Conservation (phyloP, 352 stramenopile species). For the Halophytophthora batemanensis region DNA sequence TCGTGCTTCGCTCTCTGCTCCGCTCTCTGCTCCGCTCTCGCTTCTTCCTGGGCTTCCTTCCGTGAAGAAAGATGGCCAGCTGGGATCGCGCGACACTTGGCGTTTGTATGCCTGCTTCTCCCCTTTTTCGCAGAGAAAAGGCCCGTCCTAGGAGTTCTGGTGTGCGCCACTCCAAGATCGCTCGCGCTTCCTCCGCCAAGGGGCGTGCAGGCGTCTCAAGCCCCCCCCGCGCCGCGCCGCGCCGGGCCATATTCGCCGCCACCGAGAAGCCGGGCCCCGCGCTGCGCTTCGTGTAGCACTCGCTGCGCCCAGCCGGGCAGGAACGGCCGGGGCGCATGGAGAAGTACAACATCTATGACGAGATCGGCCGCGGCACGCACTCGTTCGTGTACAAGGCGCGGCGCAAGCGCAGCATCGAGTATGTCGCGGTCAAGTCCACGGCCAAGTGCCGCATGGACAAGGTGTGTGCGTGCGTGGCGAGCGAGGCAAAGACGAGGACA, state of each 20-base stretch:
- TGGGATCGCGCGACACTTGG: too few species aligned
- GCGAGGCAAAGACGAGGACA: neutral
- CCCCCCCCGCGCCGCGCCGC: too few species aligned
- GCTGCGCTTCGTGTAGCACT: constrained; percentile 1
- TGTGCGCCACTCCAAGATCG: too few species aligned
- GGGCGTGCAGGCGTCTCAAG: neutral
- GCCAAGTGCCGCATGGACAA: constrained; percentile 92
- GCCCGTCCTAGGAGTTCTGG: neutral
- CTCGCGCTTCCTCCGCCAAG: neutral
- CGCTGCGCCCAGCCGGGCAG: neutral
- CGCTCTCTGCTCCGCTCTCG: too few species aligned
- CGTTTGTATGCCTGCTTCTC: too few species aligned
- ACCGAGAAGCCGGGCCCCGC: constrained; percentile 10
- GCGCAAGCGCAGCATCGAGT: constrained; percentile 92
- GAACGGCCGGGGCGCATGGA: constrained; percentile 57
- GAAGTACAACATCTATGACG: constrained; percentile 95
- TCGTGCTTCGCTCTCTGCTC: too few species aligned
- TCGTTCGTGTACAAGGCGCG: constrained; percentile 92
- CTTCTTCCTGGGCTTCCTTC: too few species aligned
- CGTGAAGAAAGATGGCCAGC: too few species aligned
- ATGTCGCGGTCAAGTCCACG: constrained; percentile 92
- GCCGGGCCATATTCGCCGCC: neutral
- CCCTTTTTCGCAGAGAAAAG: too few species aligned
- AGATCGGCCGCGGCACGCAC: constrained; percentile 89
- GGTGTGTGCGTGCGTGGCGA: constrained; percentile 30